A percentile compares a stretch with the other conserved stretches of the same genome.
Evolutionary conservation across 2,329 filamentous ascomycete genomes (phyloP).

Genomic region (Byssothecium circinans): DNA sequence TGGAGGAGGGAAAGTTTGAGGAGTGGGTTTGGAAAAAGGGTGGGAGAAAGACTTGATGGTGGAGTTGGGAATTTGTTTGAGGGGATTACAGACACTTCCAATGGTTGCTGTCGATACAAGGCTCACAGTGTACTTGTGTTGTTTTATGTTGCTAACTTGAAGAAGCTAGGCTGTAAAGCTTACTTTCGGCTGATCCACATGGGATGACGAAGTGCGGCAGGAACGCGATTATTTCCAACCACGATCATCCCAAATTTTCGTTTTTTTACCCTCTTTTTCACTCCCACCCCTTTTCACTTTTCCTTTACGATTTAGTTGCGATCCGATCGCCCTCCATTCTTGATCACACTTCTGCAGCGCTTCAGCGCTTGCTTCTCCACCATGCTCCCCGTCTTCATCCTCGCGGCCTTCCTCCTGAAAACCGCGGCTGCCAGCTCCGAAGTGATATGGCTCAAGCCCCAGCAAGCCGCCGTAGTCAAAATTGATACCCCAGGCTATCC

Average conservation of each 20-base stretch:
- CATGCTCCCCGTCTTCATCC: constrained; percentile 13
- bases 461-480: constrained; percentile 18
- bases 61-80: neutral
- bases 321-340: neutral
- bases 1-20: no score
- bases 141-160: no score
- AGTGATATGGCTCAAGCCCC: constrained; percentile 17
- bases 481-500: constrained; percentile 20
- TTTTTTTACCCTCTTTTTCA: neutral
- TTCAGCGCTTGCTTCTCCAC: neutral
- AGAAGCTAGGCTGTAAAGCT: no score
- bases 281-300: neutral
- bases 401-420: constrained; percentile 6
- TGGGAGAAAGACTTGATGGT: no score
- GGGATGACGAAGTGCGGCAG: no score
- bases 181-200: no score
- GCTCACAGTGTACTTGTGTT: no score
- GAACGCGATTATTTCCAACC: no score
- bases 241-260: no score
- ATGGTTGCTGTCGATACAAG: no score
- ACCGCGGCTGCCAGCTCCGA: constrained; percentile 4
- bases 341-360: neutral
- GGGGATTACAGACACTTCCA: no score
- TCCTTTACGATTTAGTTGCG: neutral
- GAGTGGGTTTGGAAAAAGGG: no score